phyloP scores from a whole-genome alignment of 108 stramenopile species.

The Parietichytrium sp. region DNA sequence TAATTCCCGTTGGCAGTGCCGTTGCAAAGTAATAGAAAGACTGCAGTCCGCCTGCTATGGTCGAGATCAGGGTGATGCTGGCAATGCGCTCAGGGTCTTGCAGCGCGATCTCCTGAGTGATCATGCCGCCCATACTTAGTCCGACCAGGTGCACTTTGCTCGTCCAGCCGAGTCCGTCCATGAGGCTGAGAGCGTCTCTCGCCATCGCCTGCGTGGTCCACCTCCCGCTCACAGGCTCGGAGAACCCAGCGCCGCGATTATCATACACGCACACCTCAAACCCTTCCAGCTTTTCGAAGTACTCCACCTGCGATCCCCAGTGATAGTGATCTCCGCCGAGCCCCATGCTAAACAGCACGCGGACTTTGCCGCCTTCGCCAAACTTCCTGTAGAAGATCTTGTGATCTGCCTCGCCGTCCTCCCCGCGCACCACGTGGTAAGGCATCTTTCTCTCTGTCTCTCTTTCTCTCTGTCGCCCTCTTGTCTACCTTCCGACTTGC shows the following conservation, averaged over 20 bases:
- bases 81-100: not conserved
- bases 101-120: not conserved
- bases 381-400: not conserved
- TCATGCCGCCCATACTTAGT: conserved; percentile 12
- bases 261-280: not conserved
- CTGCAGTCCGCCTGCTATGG: not conserved
- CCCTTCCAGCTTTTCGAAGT: not conserved
- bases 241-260: not conserved
- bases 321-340: not conserved
- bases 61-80: conserved; percentile 1
- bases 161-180: not conserved
- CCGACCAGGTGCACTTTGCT: not conserved
- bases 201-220: conserved; percentile 24
- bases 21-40: not conserved
- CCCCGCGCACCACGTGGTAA: too few relatives aligned
- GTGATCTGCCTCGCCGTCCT: conserved; percentile 16
- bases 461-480: too few relatives aligned
- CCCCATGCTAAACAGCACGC: conserved; percentile 6
- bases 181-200: not conserved
- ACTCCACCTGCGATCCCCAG: not conserved
- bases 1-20: not conserved
- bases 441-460: too few relatives aligned
- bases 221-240: not conserved
- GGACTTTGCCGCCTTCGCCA: not conserved
- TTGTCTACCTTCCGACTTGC: too few relatives aligned